Base-by-base conservation (phyloP, 2,329 filamentous ascomycete species). In the Alternaria sp. region DNA sequence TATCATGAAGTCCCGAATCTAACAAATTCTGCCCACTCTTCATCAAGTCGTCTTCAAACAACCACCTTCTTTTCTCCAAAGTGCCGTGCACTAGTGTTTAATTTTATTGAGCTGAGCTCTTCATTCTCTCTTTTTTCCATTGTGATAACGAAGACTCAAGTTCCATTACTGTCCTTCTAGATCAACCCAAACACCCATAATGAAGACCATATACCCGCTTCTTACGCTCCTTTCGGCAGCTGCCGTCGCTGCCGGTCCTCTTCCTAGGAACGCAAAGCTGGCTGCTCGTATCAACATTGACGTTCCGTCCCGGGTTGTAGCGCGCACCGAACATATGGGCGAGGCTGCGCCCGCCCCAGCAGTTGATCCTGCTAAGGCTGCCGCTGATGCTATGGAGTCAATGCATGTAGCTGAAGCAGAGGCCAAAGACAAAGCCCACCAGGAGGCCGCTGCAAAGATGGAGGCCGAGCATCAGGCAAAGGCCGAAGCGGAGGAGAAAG, bases 121-220 rank as follows among this genome's bases (percentile, higher is more conserved):
- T 60, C 57, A 60, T 67, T 64, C 65, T 56, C 60, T 70, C 57
- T 59, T 67, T 32, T 18, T 34, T 32, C 22, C 22, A 11, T 56
- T 51, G 5, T 56, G 54, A 52, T 62, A 57, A 25, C 54, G 16
- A 41, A 52, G 43, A 54, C 43, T 49, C 16, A 32, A 36, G 48
- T 45, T 32, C 53, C 20, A 20, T 48, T 57, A 30, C 51, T 44
- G 34, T 32, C 58, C 27, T 40, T 57, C 48, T 30, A 38, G 44
- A 25, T 52, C 34, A 27, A 57, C 10, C 20, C 30, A 14, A 50
- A 18, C 12, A 28, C 43, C 49, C 55, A 69, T 62, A 66, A 73
- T 73, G 70, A 73, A 72, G 68, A 65, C 65, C 45, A 59, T 67
- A 25, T 69, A 72, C 52, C 61, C 69, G n/a, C 62, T 72, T 34